Conservation (phyloP, 495 filamentous ascomycete species). For the Patellaria atrata region DNA sequence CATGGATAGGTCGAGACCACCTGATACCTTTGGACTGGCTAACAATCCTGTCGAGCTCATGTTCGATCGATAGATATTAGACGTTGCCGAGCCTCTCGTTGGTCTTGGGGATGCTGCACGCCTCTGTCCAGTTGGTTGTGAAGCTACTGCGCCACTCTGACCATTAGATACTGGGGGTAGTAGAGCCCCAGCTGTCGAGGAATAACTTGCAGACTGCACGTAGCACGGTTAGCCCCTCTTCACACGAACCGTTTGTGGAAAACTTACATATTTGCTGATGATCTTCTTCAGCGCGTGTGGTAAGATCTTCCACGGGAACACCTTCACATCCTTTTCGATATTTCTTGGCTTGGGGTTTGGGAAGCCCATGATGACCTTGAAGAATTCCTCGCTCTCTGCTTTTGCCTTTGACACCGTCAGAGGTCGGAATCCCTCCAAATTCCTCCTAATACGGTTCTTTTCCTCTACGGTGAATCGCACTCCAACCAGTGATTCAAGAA, state of each 20-base stretch:
- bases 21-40: conserved; percentile 20
- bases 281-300: conserved; percentile 82
- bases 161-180: conserved; percentile 11
- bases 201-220: conserved; percentile 27
- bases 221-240: conserved; percentile 3
- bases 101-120: conserved; percentile 17
- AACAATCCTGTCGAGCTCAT: conserved; percentile 16
- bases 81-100: conserved; percentile 11
- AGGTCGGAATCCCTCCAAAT: conserved; percentile 83
- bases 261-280: conserved; percentile 91
- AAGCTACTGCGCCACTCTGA: conserved; percentile 10
- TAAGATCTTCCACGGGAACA: conserved; percentile 86
- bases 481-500: conserved; percentile 77
- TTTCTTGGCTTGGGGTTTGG: conserved; percentile 86
- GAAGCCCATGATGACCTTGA: conserved; percentile 98
- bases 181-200: conserved; percentile 29
- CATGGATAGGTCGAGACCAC: too few species aligned
- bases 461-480: conserved; percentile 83
- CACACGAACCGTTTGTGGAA: not conserved
- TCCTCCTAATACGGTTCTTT: conserved; percentile 92
- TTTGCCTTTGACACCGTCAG: conserved; percentile 86
- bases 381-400: conserved; percentile 83
- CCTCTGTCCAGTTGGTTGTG: conserved; percentile 4
- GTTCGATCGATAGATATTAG: conserved; percentile 13
- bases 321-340: conserved; percentile 98